These are phyloP conservation scores for Phaeosphaeriaceae sp. DNA, from an alignment of 2,329 filamentous ascomycete species.

Conservation along the genomic window DNA sequence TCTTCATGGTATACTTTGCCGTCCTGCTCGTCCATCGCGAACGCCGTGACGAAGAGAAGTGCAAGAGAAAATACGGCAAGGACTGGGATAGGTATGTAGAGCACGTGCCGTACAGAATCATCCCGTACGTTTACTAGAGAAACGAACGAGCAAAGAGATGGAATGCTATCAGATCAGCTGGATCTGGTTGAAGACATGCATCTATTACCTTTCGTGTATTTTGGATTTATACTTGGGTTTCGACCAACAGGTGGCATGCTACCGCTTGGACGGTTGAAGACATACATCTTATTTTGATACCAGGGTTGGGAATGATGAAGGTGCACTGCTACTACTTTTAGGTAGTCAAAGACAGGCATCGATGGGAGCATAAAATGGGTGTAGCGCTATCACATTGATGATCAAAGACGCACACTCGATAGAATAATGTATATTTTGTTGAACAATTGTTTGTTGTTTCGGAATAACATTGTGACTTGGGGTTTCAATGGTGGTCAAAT, in stretches of 20 bases:
- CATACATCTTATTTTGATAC: slow-evolving; percentile 19
- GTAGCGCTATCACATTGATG: slow-evolving; percentile 20
- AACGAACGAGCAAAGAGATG: slow-evolving; percentile 12
- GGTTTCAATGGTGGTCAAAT: too few species aligned
- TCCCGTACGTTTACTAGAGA: slow-evolving; percentile 79
- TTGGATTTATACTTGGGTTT: not conserved
- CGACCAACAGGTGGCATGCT: slow-evolving; percentile 19
- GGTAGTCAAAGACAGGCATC: slow-evolving; percentile 28
- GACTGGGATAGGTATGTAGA: slow-evolving; percentile 92
- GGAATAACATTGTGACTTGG: too few species aligned
- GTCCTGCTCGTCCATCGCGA: slow-evolving; percentile 86
- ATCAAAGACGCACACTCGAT: slow-evolving; percentile 21
- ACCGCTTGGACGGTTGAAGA: slow-evolving; percentile 32
- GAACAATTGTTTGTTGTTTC: not conserved
- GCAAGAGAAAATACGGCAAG: slow-evolving; percentile 84
- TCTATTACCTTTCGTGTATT: slow-evolving; percentile 5
- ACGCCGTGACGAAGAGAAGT: slow-evolving; percentile 88
- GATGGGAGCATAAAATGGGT: not conserved
- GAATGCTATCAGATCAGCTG: slow-evolving; percentile 31
- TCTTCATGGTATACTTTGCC: slow-evolving; percentile 92
- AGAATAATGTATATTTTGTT: slow-evolving; percentile 11
- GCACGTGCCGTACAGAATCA: slow-evolving; percentile 79
- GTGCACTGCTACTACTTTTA: slow-evolving; percentile 28
- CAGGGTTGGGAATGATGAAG: not conserved
- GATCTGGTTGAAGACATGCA: slow-evolving; percentile 26